Percentiles rank a stretch among this genome's conserved stretches.
These are phyloP conservation scores for Trichoderma reesei DNA, from an alignment of 495 filamentous ascomycete genomes.

Conservation along the genomic window DNA sequence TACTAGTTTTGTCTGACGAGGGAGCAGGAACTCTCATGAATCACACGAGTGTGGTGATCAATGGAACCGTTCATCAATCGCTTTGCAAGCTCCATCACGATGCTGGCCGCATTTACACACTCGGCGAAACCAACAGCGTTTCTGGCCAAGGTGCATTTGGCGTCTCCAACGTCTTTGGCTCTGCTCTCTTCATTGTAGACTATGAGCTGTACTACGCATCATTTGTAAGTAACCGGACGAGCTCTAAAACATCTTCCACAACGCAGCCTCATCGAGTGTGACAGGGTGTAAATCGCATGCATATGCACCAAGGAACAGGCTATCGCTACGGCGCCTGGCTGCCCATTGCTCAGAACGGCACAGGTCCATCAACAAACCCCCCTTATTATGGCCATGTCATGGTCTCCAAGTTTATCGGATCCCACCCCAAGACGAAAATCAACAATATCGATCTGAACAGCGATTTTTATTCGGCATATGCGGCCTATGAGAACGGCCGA, in stretches of 20 bases:
- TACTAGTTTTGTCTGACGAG: not conserved
- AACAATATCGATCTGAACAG: not conserved
- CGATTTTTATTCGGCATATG: not conserved
- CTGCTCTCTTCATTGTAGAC: not conserved
- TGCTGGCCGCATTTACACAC: not conserved
- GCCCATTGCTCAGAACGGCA: conserved; percentile 3
- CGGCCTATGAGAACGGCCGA: not conserved
- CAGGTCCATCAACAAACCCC: not conserved
- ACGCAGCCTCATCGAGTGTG: not conserved
- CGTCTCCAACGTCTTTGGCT: not conserved
- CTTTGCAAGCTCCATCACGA: not conserved
- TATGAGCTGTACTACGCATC: conserved; percentile 1
- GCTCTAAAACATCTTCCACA: not conserved
- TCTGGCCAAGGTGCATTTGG: not conserved
- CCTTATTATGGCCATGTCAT: conserved; percentile 2
- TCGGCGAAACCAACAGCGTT: not conserved
- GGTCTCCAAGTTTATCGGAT: not conserved
- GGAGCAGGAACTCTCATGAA: conserved; percentile 4
- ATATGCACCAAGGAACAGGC: not conserved
- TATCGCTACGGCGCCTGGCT: conserved; percentile 1
- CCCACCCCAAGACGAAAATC: not conserved
- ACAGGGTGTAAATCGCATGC: not conserved
- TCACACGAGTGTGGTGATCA: not conserved
- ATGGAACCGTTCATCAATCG: not conserved
- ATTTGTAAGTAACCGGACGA: not conserved